Evolutionary conservation across 163 green algal species (phyloP).

Genomic region (Scenedesmus sp.): DNA sequence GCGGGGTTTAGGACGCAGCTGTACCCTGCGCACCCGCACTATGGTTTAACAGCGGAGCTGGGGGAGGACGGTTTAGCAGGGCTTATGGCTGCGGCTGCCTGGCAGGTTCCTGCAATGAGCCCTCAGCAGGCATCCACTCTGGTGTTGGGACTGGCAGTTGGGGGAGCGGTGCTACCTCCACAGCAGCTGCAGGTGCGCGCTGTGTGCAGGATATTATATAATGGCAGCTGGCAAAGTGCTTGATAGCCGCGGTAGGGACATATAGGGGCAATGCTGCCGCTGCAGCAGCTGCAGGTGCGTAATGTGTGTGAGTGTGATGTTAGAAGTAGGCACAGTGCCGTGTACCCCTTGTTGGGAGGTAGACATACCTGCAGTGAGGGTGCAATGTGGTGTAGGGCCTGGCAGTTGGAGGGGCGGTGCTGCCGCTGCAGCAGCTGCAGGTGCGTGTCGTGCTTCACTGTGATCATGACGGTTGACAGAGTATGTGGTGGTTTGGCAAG

Average conservation of each 20-base stretch:
- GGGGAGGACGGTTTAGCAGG: neutral
- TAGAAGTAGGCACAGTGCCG: neutral
- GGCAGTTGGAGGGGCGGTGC: neutral
- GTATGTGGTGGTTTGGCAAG: too few species aligned
- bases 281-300: neutral
- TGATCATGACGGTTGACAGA: too few species aligned
- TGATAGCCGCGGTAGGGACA: too few species aligned
- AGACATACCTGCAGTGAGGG: too few species aligned
- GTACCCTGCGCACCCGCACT: neutral
- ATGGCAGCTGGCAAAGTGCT: too few species aligned
- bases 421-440: neutral
- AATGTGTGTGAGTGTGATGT: neutral
- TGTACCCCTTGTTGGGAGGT: neutral
- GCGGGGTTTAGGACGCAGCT: neutral
- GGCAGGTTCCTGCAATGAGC: neutral
- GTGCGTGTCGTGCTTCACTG: too few species aligned
- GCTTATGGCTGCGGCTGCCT: neutral
- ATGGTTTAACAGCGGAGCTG: neutral
- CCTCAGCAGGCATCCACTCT: neutral
- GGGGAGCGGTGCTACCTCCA: neutral
- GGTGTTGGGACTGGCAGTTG: neutral
- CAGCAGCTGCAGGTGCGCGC: slow-evolving; percentile 2
- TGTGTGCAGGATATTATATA: too few species aligned
- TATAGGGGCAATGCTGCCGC: neutral
- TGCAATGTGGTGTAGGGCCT: neutral